Evolutionary conservation across 78 protist genomes (phyloP).

Genomic region (Dictyostelium brefeldianum): DNA sequence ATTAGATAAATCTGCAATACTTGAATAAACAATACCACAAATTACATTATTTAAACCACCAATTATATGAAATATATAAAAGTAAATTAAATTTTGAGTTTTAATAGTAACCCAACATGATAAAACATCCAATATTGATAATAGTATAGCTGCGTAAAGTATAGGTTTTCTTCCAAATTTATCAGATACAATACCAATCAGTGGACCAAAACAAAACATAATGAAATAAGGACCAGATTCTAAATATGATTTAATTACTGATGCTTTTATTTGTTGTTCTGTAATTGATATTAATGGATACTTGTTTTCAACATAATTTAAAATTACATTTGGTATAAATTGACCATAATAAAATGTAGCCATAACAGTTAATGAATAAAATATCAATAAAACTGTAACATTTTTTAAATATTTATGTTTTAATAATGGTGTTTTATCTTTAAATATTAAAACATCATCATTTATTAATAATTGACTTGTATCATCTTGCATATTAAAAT

Average conservation of each 20-base stretch:
- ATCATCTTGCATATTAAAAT: too few species aligned
- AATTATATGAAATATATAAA: neutral
- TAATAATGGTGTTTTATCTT: too few species aligned
- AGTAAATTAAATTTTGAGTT: neutral
- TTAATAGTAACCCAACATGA: neutral
- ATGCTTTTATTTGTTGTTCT: slow-evolving; percentile 1
- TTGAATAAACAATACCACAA: neutral
- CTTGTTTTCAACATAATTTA: neutral
- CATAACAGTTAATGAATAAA: too few species aligned
- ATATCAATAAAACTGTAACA: too few species aligned
- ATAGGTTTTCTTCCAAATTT: neutral
- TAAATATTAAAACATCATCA: too few species aligned
- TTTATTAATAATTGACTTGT: too few species aligned
- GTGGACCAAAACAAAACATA: slow-evolving; percentile 6
- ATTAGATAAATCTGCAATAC: neutral
- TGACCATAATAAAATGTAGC: neutral
- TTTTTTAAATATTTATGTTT: too few species aligned
- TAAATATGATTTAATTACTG: neutral
- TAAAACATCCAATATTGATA: neutral
- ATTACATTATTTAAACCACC: neutral
- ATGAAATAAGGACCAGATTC: slow-evolving; percentile 18
- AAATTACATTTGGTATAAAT: neutral
- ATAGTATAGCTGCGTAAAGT: neutral
- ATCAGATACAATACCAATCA: neutral
- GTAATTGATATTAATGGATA: neutral